Conservation (phyloP, 805 yeast genomes). For the Wickerhamiella spandovensis region DNA sequence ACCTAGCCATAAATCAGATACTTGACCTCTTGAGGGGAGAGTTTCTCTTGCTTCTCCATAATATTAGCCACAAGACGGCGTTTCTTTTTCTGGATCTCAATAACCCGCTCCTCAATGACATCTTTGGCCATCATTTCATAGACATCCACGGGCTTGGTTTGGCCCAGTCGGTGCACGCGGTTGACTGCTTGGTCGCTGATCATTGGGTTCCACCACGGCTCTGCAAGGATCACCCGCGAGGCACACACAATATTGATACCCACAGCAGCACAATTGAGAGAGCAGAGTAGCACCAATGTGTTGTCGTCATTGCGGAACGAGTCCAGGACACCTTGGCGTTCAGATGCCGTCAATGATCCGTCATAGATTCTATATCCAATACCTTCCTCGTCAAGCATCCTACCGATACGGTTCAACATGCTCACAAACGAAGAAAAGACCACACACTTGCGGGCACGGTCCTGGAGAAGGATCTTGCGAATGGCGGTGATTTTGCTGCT, state of each 20-base stretch:
- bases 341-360: constrained; percentile 24
- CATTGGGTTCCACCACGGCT: constrained; percentile 43
- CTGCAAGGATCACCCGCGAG: constrained; percentile 29
- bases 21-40: constrained; percentile 19
- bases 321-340: constrained; percentile 24
- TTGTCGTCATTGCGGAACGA: constrained; percentile 21
- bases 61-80: constrained; percentile 25
- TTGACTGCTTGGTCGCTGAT: constrained; percentile 39
- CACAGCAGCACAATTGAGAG: constrained; percentile 32
- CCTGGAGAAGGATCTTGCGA: constrained; percentile 24
- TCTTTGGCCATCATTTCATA: constrained; percentile 29
- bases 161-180: constrained; percentile 38
- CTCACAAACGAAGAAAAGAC: constrained; percentile 33
- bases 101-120: constrained; percentile 31
- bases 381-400: constrained; percentile 22
- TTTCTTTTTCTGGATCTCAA: constrained; percentile 27
- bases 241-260: constrained; percentile 34
- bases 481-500: constrained; percentile 22
- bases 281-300: constrained; percentile 28
- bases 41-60: constrained; percentile 18
- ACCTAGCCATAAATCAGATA: constrained; percentile 16
- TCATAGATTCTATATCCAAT: constrained; percentile 25
- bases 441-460: constrained; percentile 30
- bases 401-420: constrained; percentile 24
- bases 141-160: constrained; percentile 31